A percentile compares a stretch with the other conserved stretches of the same genome.
phyloP scores from a whole-genome alignment of 495 filamentous ascomycete genomes.

The Trichoderma gamsii region DNA sequence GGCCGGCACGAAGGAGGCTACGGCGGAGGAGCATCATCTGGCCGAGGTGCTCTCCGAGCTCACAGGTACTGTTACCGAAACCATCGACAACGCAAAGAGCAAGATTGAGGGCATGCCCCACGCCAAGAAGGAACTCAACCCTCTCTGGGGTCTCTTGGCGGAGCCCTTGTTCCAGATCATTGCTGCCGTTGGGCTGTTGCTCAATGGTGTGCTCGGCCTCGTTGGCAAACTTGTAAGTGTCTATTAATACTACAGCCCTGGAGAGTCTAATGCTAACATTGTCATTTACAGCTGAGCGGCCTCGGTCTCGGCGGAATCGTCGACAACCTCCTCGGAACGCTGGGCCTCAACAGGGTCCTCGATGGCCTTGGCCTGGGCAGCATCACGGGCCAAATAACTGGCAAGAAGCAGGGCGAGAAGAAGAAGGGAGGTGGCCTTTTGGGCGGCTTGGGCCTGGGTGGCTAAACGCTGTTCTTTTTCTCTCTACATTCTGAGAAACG shows the following conservation, averaged over 20 bases:
- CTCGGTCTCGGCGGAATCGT: slow-evolving; percentile 80
- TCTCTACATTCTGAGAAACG: neutral
- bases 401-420: slow-evolving; percentile 38
- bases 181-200: slow-evolving; percentile 77
- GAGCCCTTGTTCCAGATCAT: slow-evolving; percentile 91
- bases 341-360: slow-evolving; percentile 75
- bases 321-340: slow-evolving; percentile 69
- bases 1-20: slow-evolving; percentile 72
- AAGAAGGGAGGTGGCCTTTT: neutral
- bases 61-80: slow-evolving; percentile 55
- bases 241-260: neutral
- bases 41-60: slow-evolving; percentile 78
- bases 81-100: slow-evolving; percentile 81
- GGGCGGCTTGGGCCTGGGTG: neutral
- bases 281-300: slow-evolving; percentile 51
- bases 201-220: slow-evolving; percentile 75
- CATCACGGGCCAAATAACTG: slow-evolving; percentile 49
- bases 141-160: slow-evolving; percentile 74
- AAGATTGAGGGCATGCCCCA: slow-evolving; percentile 87
- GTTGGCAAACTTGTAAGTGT: slow-evolving; percentile 59
- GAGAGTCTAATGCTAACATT: slow-evolving; percentile 7
- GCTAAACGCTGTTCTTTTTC: neutral
- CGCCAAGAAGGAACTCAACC: slow-evolving; percentile 89
- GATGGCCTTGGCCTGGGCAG: slow-evolving; percentile 64
- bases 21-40: slow-evolving; percentile 77